phyloP scores from a whole-genome alignment of 164 flowering plant genomes.

The Macadamia tetraphylla region DNA sequence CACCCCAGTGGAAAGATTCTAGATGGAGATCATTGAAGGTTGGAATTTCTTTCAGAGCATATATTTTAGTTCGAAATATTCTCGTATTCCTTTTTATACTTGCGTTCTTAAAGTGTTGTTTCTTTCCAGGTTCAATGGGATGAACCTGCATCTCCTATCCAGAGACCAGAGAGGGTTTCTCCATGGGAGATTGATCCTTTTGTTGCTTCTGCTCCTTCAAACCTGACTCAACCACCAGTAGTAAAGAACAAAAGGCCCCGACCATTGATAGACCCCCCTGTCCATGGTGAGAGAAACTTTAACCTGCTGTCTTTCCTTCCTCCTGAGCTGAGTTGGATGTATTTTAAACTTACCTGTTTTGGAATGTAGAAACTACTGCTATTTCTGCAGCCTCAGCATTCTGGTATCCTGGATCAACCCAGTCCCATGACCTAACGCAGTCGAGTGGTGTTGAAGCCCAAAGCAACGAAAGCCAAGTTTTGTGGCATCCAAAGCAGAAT shows the following conservation, averaged over 20 bases:
- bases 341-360: not conserved
- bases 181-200: conserved; percentile 93
- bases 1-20: conserved; percentile 66
- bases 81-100: not conserved
- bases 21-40: conserved; percentile 75
- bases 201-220: conserved; percentile 38
- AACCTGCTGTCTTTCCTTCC: not conserved
- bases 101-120: not conserved
- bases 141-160: conserved; percentile 55
- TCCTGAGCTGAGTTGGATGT: conserved; percentile 3
- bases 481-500: conserved; percentile 36
- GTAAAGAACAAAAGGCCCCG: conserved; percentile 61
- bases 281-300: conserved; percentile 31
- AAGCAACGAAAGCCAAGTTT: conserved; percentile 29
- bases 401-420: conserved; percentile 44
- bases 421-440: conserved; percentile 28
- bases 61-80: not conserved
- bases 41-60: not conserved
- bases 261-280: conserved; percentile 38
- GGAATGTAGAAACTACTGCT: conserved; percentile 29
- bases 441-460: conserved; percentile 35
- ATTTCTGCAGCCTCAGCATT: conserved; percentile 28
- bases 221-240: conserved; percentile 25
- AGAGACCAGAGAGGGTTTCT: conserved; percentile 80
- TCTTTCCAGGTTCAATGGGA: conserved; percentile 87